A percentile compares a stretch with the other conserved stretches of the same genome.
Conservation (phyloP, 2,329 filamentous ascomycete species). For the Penicillium glabrum region DNA sequence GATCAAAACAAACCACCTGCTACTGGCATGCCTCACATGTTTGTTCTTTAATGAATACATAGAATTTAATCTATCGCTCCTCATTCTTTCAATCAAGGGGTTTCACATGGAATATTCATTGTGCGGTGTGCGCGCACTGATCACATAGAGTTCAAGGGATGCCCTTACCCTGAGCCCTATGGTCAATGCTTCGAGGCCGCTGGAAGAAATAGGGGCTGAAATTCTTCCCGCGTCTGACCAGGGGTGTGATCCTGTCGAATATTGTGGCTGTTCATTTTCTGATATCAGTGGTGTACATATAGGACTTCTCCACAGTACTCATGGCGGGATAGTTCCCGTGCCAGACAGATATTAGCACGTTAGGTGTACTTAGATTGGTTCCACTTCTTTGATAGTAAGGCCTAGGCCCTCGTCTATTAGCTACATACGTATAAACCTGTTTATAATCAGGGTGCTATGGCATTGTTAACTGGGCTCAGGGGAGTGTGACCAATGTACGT, state of each 20-base stretch:
- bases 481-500: neutral
- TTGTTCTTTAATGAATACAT: neutral
- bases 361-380: neutral
- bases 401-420: neutral
- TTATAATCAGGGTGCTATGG: neutral
- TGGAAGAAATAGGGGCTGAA: neutral
- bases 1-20: constrained; percentile 15
- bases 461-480: neutral
- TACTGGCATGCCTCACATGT: neutral
- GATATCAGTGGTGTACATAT: neutral
- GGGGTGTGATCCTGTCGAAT: neutral
- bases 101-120: neutral
- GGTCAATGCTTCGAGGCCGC: neutral
- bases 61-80: neutral
- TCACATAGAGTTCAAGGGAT: constrained; percentile 19
- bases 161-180: constrained; percentile 29
- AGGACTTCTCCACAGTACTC: neutral
- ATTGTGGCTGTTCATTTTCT: neutral
- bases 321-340: neutral
- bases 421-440: neutral
- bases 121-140: constrained; percentile 20
- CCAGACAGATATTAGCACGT: neutral
- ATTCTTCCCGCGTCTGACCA: neutral
- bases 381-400: neutral
- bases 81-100: neutral